These are phyloP conservation scores for Fraxinus americana DNA, from an alignment of 257 asterid species.

Conservation along the genomic window DNA sequence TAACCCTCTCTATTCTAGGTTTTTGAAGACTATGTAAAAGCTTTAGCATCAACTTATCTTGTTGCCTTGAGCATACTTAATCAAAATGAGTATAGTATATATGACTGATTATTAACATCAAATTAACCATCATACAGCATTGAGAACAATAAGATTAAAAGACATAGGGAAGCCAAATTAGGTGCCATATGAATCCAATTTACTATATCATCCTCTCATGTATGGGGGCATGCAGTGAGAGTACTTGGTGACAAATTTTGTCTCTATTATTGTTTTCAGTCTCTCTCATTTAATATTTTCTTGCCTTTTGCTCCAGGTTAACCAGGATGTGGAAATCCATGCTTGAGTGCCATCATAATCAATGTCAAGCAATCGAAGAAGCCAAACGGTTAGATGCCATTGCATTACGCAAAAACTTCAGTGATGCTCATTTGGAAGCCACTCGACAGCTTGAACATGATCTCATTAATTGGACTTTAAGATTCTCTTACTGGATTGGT, in stretches of 20 bases:
- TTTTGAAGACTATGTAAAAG: not conserved
- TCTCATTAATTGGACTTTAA: slow-evolving; percentile 73
- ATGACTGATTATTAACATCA: not conserved
- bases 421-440: slow-evolving; percentile 80
- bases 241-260: not conserved
- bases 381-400: slow-evolving; percentile 79
- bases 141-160: not conserved
- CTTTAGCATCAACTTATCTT: not conserved
- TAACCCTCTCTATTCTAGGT: not conserved
- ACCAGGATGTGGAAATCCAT: slow-evolving; percentile 89
- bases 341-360: slow-evolving; percentile 90
- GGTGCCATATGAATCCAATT: not conserved
- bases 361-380: slow-evolving; percentile 77
- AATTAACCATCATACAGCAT: not conserved
- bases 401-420: slow-evolving; percentile 63
- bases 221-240: not conserved
- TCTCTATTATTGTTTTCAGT: not conserved
- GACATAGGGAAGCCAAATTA: not conserved
- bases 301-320: slow-evolving; percentile 47
- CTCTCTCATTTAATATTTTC: not conserved
- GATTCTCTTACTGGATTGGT: slow-evolving; percentile 79
- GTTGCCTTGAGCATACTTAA: not conserved
- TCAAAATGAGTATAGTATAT: not conserved
- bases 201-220: not conserved
- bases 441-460: slow-evolving; percentile 82